Conservation (phyloP, 768 basidiomycete genomes). For the Leccinum variicolor region DNA sequence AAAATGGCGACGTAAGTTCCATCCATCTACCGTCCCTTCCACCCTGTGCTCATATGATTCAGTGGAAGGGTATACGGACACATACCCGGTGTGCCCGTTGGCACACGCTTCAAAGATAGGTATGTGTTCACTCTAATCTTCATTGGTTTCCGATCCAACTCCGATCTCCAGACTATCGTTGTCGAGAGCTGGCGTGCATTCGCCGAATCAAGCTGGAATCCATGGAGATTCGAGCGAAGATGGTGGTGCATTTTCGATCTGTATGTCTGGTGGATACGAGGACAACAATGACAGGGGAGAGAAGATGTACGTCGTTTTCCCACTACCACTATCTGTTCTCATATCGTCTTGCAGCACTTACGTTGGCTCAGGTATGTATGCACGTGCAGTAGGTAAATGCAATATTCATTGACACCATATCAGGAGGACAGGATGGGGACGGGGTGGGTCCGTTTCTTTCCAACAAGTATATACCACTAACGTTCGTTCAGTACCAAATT, state of each 20-base stretch:
- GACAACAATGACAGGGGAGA: slow-evolving; percentile 40
- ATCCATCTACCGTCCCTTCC: not conserved
- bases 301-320: slow-evolving; percentile 30
- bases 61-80: slow-evolving; percentile 28
- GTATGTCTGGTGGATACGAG: slow-evolving; percentile 40
- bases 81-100: slow-evolving; percentile 23
- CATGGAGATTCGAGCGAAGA: slow-evolving; percentile 28
- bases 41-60: not conserved
- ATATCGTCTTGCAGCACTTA: slow-evolving; percentile 26
- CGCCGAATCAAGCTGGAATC: slow-evolving; percentile 35
- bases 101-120: slow-evolving; percentile 22
- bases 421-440: slow-evolving; percentile 22
- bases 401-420: not conserved
- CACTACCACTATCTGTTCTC: not conserved
- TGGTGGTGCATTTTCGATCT: slow-evolving; percentile 39
- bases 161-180: slow-evolving; percentile 11
- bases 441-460: slow-evolving; percentile 13
- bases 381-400: not conserved
- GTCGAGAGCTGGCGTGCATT: slow-evolving; percentile 32
- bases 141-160: not conserved
- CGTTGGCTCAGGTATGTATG: slow-evolving; percentile 30
- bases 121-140: not conserved
- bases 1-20: slow-evolving; percentile 18
- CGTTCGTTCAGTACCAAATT: slow-evolving; percentile 18
- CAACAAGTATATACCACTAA: not conserved